Base-by-base conservation (phyloP, 2,329 filamentous ascomycete species). In the Sporothrix dimorphospora region DNA sequence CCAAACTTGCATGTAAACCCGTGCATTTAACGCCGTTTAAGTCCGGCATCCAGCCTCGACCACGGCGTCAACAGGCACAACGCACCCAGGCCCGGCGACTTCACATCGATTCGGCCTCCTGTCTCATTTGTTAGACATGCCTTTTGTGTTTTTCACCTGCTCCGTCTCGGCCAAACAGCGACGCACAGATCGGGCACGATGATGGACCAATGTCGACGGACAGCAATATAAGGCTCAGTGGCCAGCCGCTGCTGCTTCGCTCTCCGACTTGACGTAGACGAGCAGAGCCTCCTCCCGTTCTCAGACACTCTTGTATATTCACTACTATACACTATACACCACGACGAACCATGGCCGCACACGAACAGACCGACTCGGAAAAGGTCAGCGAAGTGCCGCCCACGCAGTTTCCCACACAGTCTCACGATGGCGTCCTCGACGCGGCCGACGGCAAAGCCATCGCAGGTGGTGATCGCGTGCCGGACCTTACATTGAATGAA, bases 21-120 rank as follows among this genome's bases (percentile, higher is more conserved):
- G 65, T 40, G 19, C 9, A 38, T 21, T 40, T 40, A 68, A 68
- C 65, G 65, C 65, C 65, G 65, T 68, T 68, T 53, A 68, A 55
- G 65, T 68, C 65, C 65, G 65, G 65, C 45, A 53, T 68, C 34
- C 34, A 42, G 24, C 57, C 7, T 42, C n/a, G 38, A 63, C 34
- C n/a, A 63, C 57, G 34, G 57, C 57, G n/a, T 42, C 14, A 63
- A 63, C 34, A 42, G 34, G 14, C 19, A 9, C 57, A 42, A 42
- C n/a, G 21, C 57, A 38, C 24, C 19, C 34, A 63, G 21, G 24
- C 19, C 57, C n/a, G 34, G 24, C 21, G 38, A 2, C 21, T 63
- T 63, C 9, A 42, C 11, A 11, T 34, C 9, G 9, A 11, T 40
- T 63, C 8, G 34, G 34, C 34, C 19, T 63, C 57, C 34, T 42